Evolutionary conservation across 441 rosid genomes (phyloP).

Genomic region (Eutrema salsugineum): DNA sequence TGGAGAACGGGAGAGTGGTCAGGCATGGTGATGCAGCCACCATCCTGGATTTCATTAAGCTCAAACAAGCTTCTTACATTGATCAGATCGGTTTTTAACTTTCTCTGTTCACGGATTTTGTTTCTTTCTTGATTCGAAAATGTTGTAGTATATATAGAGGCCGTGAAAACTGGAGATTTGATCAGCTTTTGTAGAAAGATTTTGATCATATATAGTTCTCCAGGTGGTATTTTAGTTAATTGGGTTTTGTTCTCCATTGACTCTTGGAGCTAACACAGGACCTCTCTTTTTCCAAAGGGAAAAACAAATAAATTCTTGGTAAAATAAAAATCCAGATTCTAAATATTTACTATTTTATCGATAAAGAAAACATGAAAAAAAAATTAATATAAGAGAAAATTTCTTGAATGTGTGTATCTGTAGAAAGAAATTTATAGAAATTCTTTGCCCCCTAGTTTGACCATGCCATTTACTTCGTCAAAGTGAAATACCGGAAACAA

Average conservation of each 20-base stretch:
- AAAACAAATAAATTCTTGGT: not conserved
- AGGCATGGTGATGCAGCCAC: conserved; percentile 60
- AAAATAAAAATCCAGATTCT: too few species aligned
- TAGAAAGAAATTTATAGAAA: not conserved
- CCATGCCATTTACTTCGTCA: conserved; percentile 9
- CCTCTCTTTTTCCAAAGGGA: not conserved
- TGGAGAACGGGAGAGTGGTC: conserved; percentile 77
- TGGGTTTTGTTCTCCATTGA: not conserved
- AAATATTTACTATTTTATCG: too few species aligned
- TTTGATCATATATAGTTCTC: not conserved
- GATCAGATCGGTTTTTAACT: conserved; percentile 42
- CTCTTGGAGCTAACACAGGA: not conserved
- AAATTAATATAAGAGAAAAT: too few species aligned
- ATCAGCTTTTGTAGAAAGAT: not conserved
- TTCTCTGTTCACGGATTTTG: not conserved
- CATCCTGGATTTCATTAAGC: conserved; percentile 52
- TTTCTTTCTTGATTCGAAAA: not conserved
- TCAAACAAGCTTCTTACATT: conserved; percentile 54
- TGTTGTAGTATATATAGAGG: not conserved
- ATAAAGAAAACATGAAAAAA: not conserved
- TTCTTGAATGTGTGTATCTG: not conserved
- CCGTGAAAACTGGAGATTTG: not conserved
- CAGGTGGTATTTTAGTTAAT: not conserved
- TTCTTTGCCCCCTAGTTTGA: conserved; percentile 7
- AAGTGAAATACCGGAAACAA: not conserved